Percentiles rank a stretch among this genome's conserved stretches.
Conservation (phyloP, 148 eudicot genomes). For the Cornus florida region DNA sequence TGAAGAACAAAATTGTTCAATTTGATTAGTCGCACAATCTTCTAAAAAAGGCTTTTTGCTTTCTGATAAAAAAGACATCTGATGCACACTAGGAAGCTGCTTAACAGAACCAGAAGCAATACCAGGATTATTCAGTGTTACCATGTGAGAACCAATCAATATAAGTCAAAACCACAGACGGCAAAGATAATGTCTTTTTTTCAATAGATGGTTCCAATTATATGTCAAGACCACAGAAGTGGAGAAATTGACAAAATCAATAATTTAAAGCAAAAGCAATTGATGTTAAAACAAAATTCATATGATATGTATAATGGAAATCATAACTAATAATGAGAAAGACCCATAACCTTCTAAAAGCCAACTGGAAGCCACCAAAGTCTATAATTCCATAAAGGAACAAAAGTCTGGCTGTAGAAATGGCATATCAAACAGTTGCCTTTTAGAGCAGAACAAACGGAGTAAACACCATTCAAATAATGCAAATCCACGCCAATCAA, state of each 20-base stretch:
- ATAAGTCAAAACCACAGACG: background rate
- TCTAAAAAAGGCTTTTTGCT: background rate
- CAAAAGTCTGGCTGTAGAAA: background rate
- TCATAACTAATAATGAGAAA: background rate
- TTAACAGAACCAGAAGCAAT: background rate
- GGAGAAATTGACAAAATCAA: too few relatives aligned
- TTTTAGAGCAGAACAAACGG: background rate
- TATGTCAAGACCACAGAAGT: too few relatives aligned
- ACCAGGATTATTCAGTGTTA: background rate
- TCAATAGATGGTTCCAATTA: too few relatives aligned
- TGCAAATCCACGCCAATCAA: background rate
- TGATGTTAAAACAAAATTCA: background rate
- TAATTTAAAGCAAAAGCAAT: too few relatives aligned
- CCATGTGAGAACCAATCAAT: background rate
- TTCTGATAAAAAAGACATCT: background rate
- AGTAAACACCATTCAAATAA: background rate
- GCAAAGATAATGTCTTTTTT: background rate
- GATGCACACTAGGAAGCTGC: background rate
- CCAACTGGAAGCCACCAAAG: background rate
- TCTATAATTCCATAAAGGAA: background rate
- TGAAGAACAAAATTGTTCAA: slow-evolving; percentile 19
- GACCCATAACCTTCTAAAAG: background rate
- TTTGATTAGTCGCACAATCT: background rate
- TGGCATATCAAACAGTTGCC: background rate
- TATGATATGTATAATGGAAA: background rate